Evolutionary conservation across 495 filamentous ascomycete genomes (phyloP), one percentile per base, ranked within the genome.

Genomic region (Pyrenula massariospora): DNA sequence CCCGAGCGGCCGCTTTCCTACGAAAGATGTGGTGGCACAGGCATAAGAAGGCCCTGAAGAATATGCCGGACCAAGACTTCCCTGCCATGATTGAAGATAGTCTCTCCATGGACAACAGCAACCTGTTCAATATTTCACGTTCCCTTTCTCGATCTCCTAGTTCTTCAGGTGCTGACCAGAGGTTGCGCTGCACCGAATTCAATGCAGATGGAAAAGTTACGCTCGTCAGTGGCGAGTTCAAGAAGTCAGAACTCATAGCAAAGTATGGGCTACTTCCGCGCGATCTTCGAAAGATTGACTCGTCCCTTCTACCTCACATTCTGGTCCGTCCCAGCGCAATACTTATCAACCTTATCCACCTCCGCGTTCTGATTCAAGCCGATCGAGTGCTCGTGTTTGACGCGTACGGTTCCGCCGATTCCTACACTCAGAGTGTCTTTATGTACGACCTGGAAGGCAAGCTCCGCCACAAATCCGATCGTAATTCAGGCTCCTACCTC

Each of bases 181-280:
- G 85, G 59, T 70, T 98, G 61, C 79, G 93, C 56, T 98, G 93
- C 64, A 98, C 93, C 0, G 93, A 98, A 69, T 88, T 97, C 61
- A 91, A 96, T 62, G 84, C 85, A 61, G 86, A 88, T 63, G 93
- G 93, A n/a, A 84, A 95, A 57, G 89, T 96, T 42, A 93, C 89
- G n/a, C 77, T 96, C 52, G 85, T 95, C 10, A 93, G 91, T 69
- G 91, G 91, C 54, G 93, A 98, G 68, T 95, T 96, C 69, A 92
- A 91, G 70, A 98, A 97, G 76, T 88, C 81, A 60, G 93, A 98
- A 71, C 77, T 98, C 10, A 97, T 95, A 65, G 89, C 91, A 31
- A 98, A 91, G 91, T 96, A 96, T 66, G 93, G 93, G 42, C 83
- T 98, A 23, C 83, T 96, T 12, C 91, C 94, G 54, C 91, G 93